phyloP scores from a whole-genome alignment of 306 rosid genomes.

The Begonia masoniana region DNA sequence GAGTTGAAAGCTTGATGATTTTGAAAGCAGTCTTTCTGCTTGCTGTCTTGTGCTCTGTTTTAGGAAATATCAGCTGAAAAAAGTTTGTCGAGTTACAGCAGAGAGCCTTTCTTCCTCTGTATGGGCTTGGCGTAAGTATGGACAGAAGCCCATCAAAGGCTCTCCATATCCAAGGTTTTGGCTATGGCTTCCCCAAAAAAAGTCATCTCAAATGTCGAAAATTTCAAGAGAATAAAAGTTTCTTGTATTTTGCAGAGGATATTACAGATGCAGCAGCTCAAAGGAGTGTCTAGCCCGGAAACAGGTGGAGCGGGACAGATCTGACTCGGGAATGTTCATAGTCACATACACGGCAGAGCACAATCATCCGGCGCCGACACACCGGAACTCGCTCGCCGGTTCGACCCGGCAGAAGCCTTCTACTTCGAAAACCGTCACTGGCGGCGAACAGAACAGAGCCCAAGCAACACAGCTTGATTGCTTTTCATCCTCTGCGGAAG shows the following conservation, averaged over 20 bases:
- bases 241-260: slow-evolving; percentile 38
- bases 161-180: slow-evolving; percentile 82
- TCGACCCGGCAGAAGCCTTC: slow-evolving; percentile 67
- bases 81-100: slow-evolving; percentile 68
- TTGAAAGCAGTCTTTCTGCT: too few species aligned
- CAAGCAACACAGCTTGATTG: slow-evolving; percentile 9
- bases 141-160: slow-evolving; percentile 89
- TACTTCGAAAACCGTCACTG: slow-evolving; percentile 15
- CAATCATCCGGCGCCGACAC: slow-evolving; percentile 86
- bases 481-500: slow-evolving; percentile 28
- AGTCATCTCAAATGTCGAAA: too few species aligned
- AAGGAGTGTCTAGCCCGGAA: slow-evolving; percentile 86
- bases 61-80: slow-evolving; percentile 76
- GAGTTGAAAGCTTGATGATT: too few species aligned
- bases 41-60: background rate
- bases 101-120: slow-evolving; percentile 63
- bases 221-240: background rate
- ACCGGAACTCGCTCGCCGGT: slow-evolving; percentile 83
- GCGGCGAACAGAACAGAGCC: slow-evolving; percentile 17
- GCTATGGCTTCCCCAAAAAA: background rate
- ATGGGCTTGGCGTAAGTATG: slow-evolving; percentile 95
- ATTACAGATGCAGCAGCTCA: slow-evolving; percentile 85
- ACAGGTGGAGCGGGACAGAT: slow-evolving; percentile 77
- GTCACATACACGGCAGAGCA: slow-evolving; percentile 87
- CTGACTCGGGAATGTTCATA: slow-evolving; percentile 76